Base-by-base conservation (phyloP, 2,329 filamentous ascomycete genomes). In the Neonectria punicea region DNA sequence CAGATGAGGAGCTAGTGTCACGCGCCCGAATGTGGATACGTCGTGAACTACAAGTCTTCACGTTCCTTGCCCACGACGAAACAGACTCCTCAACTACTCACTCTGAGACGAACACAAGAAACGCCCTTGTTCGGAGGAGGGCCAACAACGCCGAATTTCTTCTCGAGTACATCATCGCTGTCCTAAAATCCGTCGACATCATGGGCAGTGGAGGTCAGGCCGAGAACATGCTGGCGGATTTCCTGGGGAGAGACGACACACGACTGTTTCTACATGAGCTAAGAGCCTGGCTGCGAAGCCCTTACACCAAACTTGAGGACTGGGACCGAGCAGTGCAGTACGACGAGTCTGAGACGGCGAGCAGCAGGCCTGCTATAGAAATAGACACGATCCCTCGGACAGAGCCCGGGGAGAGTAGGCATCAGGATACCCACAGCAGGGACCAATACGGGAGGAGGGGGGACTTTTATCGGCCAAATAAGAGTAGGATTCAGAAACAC, bases 261-360 rank as follows among this genome's bases (percentile, higher is more conserved):
- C 83, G 85, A 18, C 78, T 97, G 43, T 93, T 98, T 70, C 79
- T 97, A 64, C 95, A 98, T 79, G 95, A 98, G 80, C 79, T 98
- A 65, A 87, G 90, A 66, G 87, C 89, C 11, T 98, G 93, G 89
- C 79, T 98, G 70, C 85, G 93, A 61, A 97, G 94, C 77, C 94
- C 94, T 0, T 95, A 89, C 73, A 84, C 79, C 2, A 89, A 86
- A 9, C 78, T 97, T 9, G 85, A 88, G 56, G 90, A 91, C 51
- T 98, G 94, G 93, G 95, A 98, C 80, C 82, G 86, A 18, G 83
- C 89, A 68, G 92, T 94, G 14, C 93, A 95, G 77, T 97, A 97
- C 36, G 73, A 74, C 28, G 61, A 67, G 10, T 5, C 39, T 13
- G 13, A 60, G 6, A 20, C 58, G n/a, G 9, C 53, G 13, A 43